These are phyloP conservation scores for Bruguiera gymnorhiza DNA, from an alignment of 345 rosid species.

Conservation along the genomic window DNA sequence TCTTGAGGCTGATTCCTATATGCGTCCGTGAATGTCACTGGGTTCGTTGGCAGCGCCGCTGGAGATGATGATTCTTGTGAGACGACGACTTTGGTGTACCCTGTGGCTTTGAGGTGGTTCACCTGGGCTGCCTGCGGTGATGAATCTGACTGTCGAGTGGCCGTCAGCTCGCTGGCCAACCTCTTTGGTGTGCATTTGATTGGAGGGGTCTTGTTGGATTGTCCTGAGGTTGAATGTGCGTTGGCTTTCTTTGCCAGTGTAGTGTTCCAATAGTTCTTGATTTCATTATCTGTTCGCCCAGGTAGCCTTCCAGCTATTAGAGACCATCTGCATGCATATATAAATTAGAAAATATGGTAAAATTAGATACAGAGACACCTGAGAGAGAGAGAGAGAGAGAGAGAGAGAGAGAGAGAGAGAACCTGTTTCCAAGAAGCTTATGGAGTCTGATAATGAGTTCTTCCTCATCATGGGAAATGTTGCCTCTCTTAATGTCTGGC, in stretches of 20 bases:
- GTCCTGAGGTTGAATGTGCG: constrained; percentile 8
- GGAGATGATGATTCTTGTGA: constrained; percentile 8
- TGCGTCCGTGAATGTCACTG: not conserved
- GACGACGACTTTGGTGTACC: constrained; percentile 24
- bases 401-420: too few relatives aligned
- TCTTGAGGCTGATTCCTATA: not conserved
- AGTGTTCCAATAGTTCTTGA: constrained; percentile 63
- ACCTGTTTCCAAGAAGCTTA: constrained; percentile 68
- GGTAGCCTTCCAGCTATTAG: constrained; percentile 64
- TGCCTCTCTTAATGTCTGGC: constrained; percentile 61
- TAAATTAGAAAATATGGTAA: not conserved
- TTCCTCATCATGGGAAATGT: constrained; percentile 50
- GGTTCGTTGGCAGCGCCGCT: not conserved
- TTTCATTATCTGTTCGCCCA: constrained; percentile 71
- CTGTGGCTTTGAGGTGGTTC: constrained; percentile 31
- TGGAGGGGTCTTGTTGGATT: not conserved
- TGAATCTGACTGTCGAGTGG: not conserved
- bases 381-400: not conserved
- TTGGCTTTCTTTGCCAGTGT: constrained; percentile 41
- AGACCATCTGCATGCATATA: constrained; percentile 43
- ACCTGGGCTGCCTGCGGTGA: constrained; percentile 11
- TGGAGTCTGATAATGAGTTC: constrained; percentile 57
- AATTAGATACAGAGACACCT: not conserved
- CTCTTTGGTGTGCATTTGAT: constrained; percentile 1
- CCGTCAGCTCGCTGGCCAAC: not conserved